Conservation (phyloP, 306 rosid genomes). For the Sicyos baderoa region DNA sequence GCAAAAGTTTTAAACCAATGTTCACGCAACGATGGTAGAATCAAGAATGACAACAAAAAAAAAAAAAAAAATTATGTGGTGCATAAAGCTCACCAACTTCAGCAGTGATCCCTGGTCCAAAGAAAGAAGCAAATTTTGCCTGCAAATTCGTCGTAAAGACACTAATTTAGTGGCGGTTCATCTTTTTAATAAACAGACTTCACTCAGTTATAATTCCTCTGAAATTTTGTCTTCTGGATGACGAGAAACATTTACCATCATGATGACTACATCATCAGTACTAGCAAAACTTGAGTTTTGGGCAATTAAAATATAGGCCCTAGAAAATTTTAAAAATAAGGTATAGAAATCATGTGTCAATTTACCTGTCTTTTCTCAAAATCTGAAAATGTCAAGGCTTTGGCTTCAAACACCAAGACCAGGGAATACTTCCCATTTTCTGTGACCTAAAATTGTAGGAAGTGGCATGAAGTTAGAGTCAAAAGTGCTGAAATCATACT, state of each 20-base stretch:
- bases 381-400: slow-evolving; percentile 65
- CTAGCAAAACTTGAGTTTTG: too few species aligned
- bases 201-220: too few species aligned
- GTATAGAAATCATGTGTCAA: not conserved
- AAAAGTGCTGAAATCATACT: not conserved
- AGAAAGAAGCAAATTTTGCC: slow-evolving; percentile 88
- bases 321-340: too few species aligned
- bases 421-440: slow-evolving; percentile 67
- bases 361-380: slow-evolving; percentile 86
- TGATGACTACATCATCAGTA: too few species aligned
- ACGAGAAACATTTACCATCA: too few species aligned
- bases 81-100: slow-evolving; percentile 62
- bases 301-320: too few species aligned
- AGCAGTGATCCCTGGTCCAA: slow-evolving; percentile 91
- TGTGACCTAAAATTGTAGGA: slow-evolving; percentile 47
- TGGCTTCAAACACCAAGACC: slow-evolving; percentile 76
- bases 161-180: slow-evolving; percentile 19
- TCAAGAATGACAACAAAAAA: not conserved
- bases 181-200: not conserved
- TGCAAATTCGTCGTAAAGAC: slow-evolving; percentile 24
- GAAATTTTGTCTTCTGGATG: too few species aligned
- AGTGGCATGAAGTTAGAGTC: not conserved
- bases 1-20: slow-evolving; percentile 24
- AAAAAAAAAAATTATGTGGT: not conserved
- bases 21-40: not conserved